Percentiles rank a stretch among this genome's conserved stretches.
Evolutionary conservation across 441 rosid genomes (phyloP).

Genomic region (Kokia cookei): DNA sequence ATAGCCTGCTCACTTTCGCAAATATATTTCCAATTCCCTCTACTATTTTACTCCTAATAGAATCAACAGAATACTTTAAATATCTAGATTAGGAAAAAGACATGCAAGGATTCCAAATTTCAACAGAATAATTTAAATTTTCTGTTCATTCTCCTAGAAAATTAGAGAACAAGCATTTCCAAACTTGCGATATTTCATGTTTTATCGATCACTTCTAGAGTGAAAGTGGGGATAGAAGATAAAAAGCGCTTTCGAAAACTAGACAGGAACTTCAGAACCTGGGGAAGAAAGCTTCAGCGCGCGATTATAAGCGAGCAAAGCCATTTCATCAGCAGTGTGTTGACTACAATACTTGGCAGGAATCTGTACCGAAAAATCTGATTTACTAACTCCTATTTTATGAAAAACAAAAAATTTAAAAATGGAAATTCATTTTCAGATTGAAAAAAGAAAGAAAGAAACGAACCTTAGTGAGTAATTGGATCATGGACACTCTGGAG

Average conservation of each 20-base stretch:
- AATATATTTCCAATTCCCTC: neutral
- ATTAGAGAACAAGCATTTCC: neutral
- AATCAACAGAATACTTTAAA: neutral
- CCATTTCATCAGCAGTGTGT: constrained; percentile 65
- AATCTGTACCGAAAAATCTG: constrained; percentile 30
- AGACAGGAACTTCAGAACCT: constrained; percentile 29
- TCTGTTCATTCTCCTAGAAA: neutral
- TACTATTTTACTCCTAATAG: neutral
- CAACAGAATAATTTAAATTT: neutral
- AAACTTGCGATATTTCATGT: neutral
- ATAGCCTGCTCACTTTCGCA: neutral
- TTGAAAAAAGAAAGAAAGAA: neutral
- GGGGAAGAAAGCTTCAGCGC: constrained; percentile 77
- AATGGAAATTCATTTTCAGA: neutral
- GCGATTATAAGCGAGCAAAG: constrained; percentile 78
- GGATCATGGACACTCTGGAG: constrained; percentile 54
- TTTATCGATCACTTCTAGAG: neutral
- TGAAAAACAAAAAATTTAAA: neutral
- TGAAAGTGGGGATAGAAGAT: neutral
- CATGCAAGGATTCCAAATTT: neutral
- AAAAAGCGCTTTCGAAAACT: neutral
- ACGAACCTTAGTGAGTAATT: constrained; percentile 67
- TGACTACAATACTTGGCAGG: constrained; percentile 53
- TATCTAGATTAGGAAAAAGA: neutral
- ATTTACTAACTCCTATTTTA: neutral